These are phyloP conservation scores for Aphanomyces astaci DNA, from an alignment of 352 stramenopile genomes.

Conservation along the genomic window DNA sequence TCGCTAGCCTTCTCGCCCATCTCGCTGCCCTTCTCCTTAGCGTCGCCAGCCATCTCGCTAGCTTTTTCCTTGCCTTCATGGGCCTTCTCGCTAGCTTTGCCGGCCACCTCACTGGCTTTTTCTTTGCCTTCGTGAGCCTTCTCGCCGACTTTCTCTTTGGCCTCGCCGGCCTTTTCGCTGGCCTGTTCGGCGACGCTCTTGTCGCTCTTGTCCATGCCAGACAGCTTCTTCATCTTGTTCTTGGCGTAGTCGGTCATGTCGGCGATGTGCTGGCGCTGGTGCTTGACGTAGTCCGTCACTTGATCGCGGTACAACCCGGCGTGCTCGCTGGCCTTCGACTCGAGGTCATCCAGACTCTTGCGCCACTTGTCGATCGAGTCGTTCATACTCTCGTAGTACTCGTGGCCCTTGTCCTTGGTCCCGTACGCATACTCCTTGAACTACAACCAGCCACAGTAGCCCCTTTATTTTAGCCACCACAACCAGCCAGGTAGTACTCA, in stretches of 20 bases:
- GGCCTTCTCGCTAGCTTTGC: background rate
- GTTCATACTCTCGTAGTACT: background rate
- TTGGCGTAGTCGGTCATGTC: background rate
- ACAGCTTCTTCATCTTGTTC: background rate
- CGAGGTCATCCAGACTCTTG: background rate
- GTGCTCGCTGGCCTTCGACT: background rate
- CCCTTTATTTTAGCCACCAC: background rate
- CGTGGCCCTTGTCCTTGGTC: background rate
- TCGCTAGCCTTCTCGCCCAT: background rate
- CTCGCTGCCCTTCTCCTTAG: background rate
- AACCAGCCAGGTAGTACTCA: too few species aligned
- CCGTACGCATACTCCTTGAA: slow-evolving; percentile 5
- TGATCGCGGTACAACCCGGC: background rate
- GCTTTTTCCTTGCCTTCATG: background rate
- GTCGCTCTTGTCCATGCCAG: background rate
- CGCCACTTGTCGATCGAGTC: background rate
- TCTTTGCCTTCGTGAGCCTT: background rate
- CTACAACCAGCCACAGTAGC: background rate
- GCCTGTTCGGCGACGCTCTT: background rate
- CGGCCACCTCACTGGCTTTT: background rate
- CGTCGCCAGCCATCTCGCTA: background rate
- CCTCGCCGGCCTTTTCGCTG: background rate
- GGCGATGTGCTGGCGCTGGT: slow-evolving; percentile 2
- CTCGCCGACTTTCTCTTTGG: background rate
- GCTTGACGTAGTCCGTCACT: background rate